phyloP scores from a whole-genome alignment of 1,139 yeast genomes.

The Diutina pseudorugosa region DNA sequence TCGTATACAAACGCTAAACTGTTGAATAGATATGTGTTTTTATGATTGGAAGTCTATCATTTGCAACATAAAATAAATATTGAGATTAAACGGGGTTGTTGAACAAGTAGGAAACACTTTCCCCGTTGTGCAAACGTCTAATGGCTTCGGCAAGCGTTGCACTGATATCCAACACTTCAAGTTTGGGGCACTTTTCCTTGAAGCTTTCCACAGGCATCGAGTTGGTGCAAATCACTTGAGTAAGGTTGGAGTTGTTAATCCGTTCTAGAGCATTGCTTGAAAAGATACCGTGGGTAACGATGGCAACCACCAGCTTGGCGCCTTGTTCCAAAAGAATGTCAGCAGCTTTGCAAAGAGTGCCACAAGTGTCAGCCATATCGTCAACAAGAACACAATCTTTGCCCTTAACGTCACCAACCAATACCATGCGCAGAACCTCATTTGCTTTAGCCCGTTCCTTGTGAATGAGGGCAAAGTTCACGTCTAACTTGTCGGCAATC shows the following conservation, averaged over 20 bases:
- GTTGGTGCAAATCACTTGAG: conserved; percentile 83
- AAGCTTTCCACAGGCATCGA: conserved; percentile 58
- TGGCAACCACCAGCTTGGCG: conserved; percentile 81
- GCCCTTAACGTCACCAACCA: conserved; percentile 88
- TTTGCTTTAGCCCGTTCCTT: conserved; percentile 94
- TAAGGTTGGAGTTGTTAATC: conserved; percentile 67
- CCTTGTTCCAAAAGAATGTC: conserved; percentile 73
- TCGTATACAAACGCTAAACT: no score
- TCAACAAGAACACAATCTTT: conserved; percentile 87
- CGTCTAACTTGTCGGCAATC: conserved; percentile 81
- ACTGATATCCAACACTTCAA: conserved; percentile 76
- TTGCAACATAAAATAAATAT: not conserved
- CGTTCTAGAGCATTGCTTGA: conserved; percentile 81
- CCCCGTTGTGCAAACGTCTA: conserved; percentile 94
- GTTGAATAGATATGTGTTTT: no score
- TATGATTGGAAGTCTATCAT: not conserved
- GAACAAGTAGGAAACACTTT: conserved; percentile 83
- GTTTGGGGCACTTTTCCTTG: conserved; percentile 73
- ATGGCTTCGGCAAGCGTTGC: conserved; percentile 93
- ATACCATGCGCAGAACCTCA: conserved; percentile 88
- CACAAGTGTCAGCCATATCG: conserved; percentile 99
- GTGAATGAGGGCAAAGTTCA: conserved; percentile 91
- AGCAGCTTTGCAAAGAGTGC: conserved; percentile 92
- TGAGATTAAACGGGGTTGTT: conserved; percentile 26
- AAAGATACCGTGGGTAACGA: conserved; percentile 91